Evolutionary conservation across 2,329 filamentous ascomycete species (phyloP).

Genomic region (Neopestalotiopsis rosae): DNA sequence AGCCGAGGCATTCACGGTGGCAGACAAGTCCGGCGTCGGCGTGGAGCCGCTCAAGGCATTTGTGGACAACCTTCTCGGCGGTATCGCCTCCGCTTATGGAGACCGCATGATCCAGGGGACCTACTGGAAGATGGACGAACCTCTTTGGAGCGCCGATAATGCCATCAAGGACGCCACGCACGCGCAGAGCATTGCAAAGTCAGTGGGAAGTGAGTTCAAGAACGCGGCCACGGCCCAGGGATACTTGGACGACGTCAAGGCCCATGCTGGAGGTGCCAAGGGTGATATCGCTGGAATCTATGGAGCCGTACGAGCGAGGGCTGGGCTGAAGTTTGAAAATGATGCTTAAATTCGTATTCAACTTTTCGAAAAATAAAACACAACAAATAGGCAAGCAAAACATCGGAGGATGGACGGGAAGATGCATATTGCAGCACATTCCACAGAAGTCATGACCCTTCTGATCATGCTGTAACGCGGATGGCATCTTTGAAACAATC

Average conservation of each 20-base stretch:
- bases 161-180: slow-evolving; percentile 84
- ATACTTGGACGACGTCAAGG: slow-evolving; percentile 73
- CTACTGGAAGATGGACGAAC: slow-evolving; percentile 77
- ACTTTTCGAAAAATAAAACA: no score
- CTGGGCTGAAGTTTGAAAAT: slow-evolving; percentile 77
- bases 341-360: slow-evolving; percentile 32
- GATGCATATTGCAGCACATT: slow-evolving; percentile 8
- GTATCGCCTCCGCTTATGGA: slow-evolving; percentile 76
- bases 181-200: slow-evolving; percentile 69
- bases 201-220: slow-evolving; percentile 65
- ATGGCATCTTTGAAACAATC: background rate
- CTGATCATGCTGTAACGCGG: background rate
- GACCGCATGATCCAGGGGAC: slow-evolving; percentile 76
- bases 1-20: slow-evolving; percentile 77
- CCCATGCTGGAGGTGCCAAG: slow-evolving; percentile 65
- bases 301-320: slow-evolving; percentile 76
- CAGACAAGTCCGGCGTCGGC: slow-evolving; percentile 81
- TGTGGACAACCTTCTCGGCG: slow-evolving; percentile 76
- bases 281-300: slow-evolving; percentile 87
- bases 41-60: slow-evolving; percentile 72
- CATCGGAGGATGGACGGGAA: no score
- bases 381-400: no score
- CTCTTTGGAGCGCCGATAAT: slow-evolving; percentile 83
- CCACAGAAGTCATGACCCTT: background rate
- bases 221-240: slow-evolving; percentile 71